Percentiles rank a stretch among this genome's conserved stretches.
Conservation (phyloP, 768 basidiomycete species). For the Boletus sp. region DNA sequence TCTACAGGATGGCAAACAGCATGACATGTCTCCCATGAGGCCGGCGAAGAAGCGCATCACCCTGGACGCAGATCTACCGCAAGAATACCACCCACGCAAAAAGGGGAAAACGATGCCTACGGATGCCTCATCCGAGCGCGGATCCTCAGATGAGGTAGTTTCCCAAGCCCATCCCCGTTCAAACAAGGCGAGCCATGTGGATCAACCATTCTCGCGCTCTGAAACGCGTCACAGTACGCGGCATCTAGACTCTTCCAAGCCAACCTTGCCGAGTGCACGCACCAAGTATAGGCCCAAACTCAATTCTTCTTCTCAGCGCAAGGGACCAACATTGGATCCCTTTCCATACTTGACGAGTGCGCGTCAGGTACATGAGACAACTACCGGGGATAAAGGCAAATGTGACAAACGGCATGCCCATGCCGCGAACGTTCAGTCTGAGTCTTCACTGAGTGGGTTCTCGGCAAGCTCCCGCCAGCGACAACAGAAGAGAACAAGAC, state of each 20-base stretch:
- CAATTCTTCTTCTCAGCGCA: slow-evolving; percentile 5
- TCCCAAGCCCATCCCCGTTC: slow-evolving; percentile 3
- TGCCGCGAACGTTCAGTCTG: not conserved
- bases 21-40: slow-evolving; percentile 40
- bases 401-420: slow-evolving; percentile 5
- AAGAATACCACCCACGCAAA: slow-evolving; percentile 28
- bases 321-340: slow-evolving; percentile 16
- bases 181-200: slow-evolving; percentile 6
- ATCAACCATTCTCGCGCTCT: not conserved
- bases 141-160: slow-evolving; percentile 19
- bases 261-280: slow-evolving; percentile 25
- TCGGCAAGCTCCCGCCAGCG: slow-evolving; percentile 6
- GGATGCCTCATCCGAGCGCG: slow-evolving; percentile 6
- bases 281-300: slow-evolving; percentile 30
- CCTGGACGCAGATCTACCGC: slow-evolving; percentile 23
- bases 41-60: slow-evolving; percentile 48
- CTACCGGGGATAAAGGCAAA: slow-evolving; percentile 12
- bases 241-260: slow-evolving; percentile 3
- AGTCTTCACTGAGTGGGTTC: not conserved
- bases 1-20: slow-evolving; percentile 18
- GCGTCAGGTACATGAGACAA: slow-evolving; percentile 10
- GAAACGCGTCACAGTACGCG: slow-evolving; percentile 5
- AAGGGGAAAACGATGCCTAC: slow-evolving; percentile 29
- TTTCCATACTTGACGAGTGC: slow-evolving; percentile 21
- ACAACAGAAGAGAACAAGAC: not conserved